phyloP scores from a whole-genome alignment of 305 asterid species.

The Withania somnifera region DNA sequence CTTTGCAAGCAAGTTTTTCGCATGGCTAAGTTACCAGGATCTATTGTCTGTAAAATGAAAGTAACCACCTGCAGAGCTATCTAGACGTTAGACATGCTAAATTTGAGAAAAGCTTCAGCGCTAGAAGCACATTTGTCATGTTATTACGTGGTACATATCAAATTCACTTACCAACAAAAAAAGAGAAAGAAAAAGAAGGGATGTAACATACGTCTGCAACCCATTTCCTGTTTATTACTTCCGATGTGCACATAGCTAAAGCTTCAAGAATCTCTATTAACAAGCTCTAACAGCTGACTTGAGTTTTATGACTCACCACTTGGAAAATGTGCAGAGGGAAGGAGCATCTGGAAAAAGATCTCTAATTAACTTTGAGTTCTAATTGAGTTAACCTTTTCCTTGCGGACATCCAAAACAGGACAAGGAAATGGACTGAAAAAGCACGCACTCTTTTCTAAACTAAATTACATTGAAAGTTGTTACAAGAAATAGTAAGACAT shows the following conservation, averaged over 20 bases:
- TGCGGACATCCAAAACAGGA: background rate
- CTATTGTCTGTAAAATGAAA: conserved; percentile 92
- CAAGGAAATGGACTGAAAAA: background rate
- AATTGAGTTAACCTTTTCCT: background rate
- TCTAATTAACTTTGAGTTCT: background rate
- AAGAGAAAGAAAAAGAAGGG: background rate
- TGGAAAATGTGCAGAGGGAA: background rate
- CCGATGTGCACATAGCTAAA: background rate
- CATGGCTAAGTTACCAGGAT: conserved; percentile 86
- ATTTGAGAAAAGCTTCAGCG: background rate
- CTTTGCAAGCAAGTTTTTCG: conserved; percentile 65
- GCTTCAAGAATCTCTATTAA: background rate
- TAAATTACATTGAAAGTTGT: background rate
- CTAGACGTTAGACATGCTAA: conserved; percentile 54
- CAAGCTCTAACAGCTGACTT: background rate
- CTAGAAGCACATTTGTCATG: background rate
- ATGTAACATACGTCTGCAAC: background rate
- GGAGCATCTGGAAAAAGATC: background rate
- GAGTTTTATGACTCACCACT: background rate
- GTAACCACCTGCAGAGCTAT: conserved; percentile 91
- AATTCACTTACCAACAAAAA: background rate
- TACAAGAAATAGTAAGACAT: background rate
- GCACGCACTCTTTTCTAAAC: background rate
- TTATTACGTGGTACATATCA: background rate
- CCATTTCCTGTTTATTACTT: background rate